phyloP scores from a whole-genome alignment of 179 eudicot species.

The Pouteria campechiana region DNA sequence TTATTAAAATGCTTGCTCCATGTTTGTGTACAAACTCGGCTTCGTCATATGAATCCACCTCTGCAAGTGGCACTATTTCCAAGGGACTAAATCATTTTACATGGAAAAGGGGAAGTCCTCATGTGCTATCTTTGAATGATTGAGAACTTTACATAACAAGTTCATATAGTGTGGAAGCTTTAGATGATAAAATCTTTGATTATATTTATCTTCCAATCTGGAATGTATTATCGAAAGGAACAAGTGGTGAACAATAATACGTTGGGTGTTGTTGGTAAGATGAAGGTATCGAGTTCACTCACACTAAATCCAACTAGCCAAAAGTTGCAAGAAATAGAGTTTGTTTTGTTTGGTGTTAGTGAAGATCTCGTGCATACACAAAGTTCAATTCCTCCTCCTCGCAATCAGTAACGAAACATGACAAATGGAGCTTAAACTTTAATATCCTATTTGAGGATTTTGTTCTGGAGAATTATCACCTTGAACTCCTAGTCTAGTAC shows the following conservation, averaged over 20 bases:
- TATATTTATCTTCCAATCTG: conserved; percentile 24
- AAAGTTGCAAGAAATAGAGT: conserved; percentile 23
- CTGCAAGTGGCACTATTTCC: too few species aligned
- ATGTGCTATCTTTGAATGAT: conserved; percentile 25
- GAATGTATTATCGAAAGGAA: conserved; percentile 8
- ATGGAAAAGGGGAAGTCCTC: conserved; percentile 27
- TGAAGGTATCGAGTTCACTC: conserved; percentile 36
- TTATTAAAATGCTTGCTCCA: too few species aligned
- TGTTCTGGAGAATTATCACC: too few species aligned
- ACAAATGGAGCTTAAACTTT: too few species aligned
- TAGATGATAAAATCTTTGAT: conserved; percentile 14
- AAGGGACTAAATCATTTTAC: conserved; percentile 30
- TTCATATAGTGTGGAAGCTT: conserved; percentile 10
- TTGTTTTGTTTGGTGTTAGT: conserved; percentile 25
- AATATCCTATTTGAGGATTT: too few species aligned
- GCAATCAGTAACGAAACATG: too few species aligned
- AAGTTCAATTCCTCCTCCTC: too few species aligned
- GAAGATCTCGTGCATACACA: conserved; percentile 21
- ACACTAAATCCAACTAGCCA: conserved; percentile 15
- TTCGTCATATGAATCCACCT: conserved; percentile 8
- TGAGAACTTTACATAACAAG: conserved; percentile 28
- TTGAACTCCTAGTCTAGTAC: too few species aligned
- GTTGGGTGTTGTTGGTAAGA: conserved; percentile 25
- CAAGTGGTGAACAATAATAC: conserved; percentile 2
- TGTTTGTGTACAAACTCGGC: too few species aligned